Evolutionary conservation across 2,329 filamentous ascomycete species (phyloP).

Genomic region (Albophoma yamanashiensis): DNA sequence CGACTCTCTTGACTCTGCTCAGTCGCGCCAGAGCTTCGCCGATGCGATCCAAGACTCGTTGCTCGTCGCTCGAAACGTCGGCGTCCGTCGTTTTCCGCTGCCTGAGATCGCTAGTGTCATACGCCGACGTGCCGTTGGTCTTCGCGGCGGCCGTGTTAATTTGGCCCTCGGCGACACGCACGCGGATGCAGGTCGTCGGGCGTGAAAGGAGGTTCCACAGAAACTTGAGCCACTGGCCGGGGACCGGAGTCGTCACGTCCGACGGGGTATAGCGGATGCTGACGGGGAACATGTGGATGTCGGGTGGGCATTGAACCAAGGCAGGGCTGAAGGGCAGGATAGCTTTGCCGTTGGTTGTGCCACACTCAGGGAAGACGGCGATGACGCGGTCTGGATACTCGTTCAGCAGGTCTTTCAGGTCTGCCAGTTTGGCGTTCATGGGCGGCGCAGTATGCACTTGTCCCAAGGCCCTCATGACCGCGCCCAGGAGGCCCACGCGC

Average conservation of each 20-base stretch:
- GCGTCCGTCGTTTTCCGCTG: constrained; percentile 11
- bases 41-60: constrained; percentile 63
- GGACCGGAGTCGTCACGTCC: constrained; percentile 85
- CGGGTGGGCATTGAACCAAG: constrained; percentile 54
- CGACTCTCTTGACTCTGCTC: constrained; percentile 80
- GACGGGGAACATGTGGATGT: constrained; percentile 77
- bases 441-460: constrained; percentile 39
- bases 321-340: constrained; percentile 76
- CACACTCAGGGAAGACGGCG: constrained; percentile 87
- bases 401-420: constrained; percentile 51
- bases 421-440: constrained; percentile 39
- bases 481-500: constrained; percentile 64
- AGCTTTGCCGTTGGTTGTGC: constrained; percentile 84
- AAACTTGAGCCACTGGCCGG: constrained; percentile 61
- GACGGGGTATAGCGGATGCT: constrained; percentile 81
- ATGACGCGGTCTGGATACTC: constrained; percentile 66
- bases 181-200: constrained; percentile 81
- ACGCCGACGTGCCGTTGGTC: constrained; percentile 21
- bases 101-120: constrained; percentile 15
- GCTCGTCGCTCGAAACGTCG: constrained; percentile 44
- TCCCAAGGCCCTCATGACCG: constrained; percentile 63
- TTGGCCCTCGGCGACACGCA: constrained; percentile 75
- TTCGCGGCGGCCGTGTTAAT: constrained; percentile 34
- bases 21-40: constrained; percentile 80
- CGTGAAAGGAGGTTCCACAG: constrained; percentile 78